These are phyloP conservation scores for Orychophragmus violaceus DNA, from an alignment of 345 rosid genomes.

Conservation along the genomic window DNA sequence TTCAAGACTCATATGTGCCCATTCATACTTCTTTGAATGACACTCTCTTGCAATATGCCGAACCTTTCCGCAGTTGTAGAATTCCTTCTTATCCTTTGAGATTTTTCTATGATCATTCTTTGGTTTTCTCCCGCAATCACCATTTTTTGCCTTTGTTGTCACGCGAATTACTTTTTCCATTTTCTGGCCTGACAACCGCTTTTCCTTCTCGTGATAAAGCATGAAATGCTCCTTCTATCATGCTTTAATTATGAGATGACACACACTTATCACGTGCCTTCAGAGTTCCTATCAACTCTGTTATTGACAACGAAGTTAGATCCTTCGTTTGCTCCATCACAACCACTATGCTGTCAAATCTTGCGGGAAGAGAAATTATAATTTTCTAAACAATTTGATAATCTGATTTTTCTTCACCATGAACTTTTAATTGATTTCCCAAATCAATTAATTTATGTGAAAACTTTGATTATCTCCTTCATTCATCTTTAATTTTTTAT, in stretches of 20 bases:
- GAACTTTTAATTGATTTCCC: no score
- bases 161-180: background rate
- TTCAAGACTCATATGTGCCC: background rate
- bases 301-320: no score
- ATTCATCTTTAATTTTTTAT: background rate
- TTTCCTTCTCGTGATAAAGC: background rate
- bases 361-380: background rate
- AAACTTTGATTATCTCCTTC: background rate
- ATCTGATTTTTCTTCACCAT: no score
- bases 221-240: background rate
- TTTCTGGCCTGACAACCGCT: background rate
- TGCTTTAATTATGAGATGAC: background rate
- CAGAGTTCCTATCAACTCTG: no score
- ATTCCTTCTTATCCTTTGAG: background rate
- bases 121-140: background rate
- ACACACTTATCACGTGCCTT: no score
- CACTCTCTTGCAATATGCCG: background rate
- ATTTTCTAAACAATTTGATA: no score
- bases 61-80: background rate
- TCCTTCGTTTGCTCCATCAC: no score
- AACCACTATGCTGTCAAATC: background rate
- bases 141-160: background rate
- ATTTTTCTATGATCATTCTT: background rate
- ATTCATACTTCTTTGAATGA: background rate
- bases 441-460: background rate